phyloP scores from a whole-genome alignment of 306 rosid species.

The Gillenia trifoliata region DNA sequence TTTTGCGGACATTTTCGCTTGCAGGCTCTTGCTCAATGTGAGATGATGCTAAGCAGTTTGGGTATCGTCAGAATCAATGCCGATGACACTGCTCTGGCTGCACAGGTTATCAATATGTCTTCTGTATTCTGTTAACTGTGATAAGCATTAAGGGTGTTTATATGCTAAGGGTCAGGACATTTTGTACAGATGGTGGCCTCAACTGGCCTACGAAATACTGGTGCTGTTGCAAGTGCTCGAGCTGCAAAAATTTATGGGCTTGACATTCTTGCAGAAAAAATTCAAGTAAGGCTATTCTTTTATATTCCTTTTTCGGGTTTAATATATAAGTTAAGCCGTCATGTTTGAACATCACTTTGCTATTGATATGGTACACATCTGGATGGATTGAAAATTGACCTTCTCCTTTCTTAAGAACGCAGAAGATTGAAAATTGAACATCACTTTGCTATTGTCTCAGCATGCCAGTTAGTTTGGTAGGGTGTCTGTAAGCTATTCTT shows the following conservation, averaged over 20 bases:
- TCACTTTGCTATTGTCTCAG: no score
- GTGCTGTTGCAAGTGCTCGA: constrained; percentile 83
- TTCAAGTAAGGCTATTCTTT: constrained; percentile 51
- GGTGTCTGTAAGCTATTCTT: neutral
- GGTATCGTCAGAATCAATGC: constrained; percentile 48
- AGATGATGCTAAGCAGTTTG: constrained; percentile 43
- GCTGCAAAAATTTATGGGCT: constrained; percentile 84
- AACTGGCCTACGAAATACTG: constrained; percentile 47
- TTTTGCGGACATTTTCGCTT: constrained; percentile 24
- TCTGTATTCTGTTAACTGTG: constrained; percentile 9
- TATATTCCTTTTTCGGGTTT: neutral
- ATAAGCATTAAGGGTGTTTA: constrained; percentile 11
- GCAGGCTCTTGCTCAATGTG: constrained; percentile 88
- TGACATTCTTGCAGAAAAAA: constrained; percentile 54
- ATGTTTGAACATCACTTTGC: neutral
- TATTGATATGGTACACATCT: constrained; percentile 1
- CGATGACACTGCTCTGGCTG: constrained; percentile 80
- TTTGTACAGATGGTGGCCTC: constrained; percentile 59
- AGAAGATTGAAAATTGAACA: no score
- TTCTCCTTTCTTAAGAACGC: neutral
- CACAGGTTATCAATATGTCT: constrained; percentile 52
- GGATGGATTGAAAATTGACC: neutral
- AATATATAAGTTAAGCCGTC: neutral
- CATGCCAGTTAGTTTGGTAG: neutral
- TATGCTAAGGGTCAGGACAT: constrained; percentile 19